Evolutionary conservation across 805 yeast genomes (phyloP).

Genomic region (Wickerhamiella siamensis): DNA sequence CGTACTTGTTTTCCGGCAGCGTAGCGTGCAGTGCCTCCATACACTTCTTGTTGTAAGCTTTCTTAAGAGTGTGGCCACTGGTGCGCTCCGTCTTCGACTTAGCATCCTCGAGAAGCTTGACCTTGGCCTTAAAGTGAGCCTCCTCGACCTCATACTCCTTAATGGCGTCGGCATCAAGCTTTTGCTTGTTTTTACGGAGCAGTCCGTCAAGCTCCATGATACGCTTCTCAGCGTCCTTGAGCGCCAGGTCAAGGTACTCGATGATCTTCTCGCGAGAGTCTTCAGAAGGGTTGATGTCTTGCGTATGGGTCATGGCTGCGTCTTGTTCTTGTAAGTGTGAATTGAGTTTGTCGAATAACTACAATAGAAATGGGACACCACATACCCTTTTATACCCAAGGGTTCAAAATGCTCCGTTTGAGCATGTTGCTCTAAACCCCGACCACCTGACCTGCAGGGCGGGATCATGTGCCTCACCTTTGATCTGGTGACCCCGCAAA

Average conservation of each 20-base stretch:
- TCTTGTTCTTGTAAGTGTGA: neutral
- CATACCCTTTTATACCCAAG: slow-evolving; percentile 1
- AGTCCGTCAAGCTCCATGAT: slow-evolving; percentile 13
- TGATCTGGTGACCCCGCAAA: neutral
- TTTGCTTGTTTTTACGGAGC: slow-evolving; percentile 15
- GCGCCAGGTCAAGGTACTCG: slow-evolving; percentile 13
- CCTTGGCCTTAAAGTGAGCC: slow-evolving; percentile 11
- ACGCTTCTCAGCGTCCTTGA: slow-evolving; percentile 10
- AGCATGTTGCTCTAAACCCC: neutral
- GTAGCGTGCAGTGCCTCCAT: slow-evolving; percentile 13
- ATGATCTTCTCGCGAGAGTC: slow-evolving; percentile 18
- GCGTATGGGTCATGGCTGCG: slow-evolving; percentile 9
- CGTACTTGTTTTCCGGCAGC: slow-evolving; percentile 12
- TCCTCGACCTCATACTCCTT: slow-evolving; percentile 15
- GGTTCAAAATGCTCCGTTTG: neutral
- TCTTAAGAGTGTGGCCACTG: slow-evolving; percentile 19
- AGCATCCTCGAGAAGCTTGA: slow-evolving; percentile 16
- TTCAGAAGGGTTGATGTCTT: slow-evolving; percentile 18
- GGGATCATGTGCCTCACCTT: neutral
- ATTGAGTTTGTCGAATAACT: neutral
- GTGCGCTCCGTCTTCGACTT: slow-evolving; percentile 17
- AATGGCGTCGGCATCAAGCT: slow-evolving; percentile 11
- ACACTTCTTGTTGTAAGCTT: slow-evolving; percentile 19
- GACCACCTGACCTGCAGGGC: neutral
- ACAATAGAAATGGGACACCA: too few relatives aligned